Conservation (phyloP, 1,284 basidiomycete species). For the Sporisorium graminicola region DNA sequence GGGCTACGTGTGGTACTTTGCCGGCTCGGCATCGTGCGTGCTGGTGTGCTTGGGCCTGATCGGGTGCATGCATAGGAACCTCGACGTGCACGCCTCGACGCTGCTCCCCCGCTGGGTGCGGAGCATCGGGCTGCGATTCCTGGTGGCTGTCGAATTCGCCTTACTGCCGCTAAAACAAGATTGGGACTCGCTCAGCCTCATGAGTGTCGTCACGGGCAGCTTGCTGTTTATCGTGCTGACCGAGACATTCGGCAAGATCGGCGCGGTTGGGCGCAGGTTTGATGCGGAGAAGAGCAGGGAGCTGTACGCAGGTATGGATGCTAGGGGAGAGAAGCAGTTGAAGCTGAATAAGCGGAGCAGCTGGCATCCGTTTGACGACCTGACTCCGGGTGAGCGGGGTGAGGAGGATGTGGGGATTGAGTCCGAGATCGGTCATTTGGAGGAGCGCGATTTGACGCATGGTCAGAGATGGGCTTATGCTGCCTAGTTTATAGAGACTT, state of each 20-base stretch:
- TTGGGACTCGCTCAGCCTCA: constrained; percentile 51
- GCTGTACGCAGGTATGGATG: constrained; percentile 37
- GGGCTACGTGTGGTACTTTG: constrained; percentile 63
- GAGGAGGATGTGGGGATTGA: constrained; percentile 69
- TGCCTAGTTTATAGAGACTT: constrained; percentile 22
- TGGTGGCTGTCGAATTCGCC: constrained; percentile 46
- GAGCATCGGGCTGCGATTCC: constrained; percentile 48
- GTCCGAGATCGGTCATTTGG: constrained; percentile 62
- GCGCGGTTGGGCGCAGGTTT: constrained; percentile 57
- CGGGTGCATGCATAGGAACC: constrained; percentile 59
- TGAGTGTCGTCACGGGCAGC: constrained; percentile 49
- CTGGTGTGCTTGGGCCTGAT: constrained; percentile 58
- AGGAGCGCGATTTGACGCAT: constrained; percentile 58
- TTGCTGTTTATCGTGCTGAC: constrained; percentile 54
- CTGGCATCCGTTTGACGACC: constrained; percentile 66
- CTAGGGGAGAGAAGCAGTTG: constrained; percentile 23
- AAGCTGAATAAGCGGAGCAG: constrained; percentile 37
- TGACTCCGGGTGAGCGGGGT: constrained; percentile 63
- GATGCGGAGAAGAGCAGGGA: constrained; percentile 50
- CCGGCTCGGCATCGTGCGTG: constrained; percentile 46
- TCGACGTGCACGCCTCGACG: constrained; percentile 55
- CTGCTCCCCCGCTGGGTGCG: constrained; percentile 55
- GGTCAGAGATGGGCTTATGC: constrained; percentile 63
- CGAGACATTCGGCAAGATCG: constrained; percentile 67
- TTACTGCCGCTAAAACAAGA: constrained; percentile 54